Base-by-base conservation (phyloP, 208 protist species). In the Trypanosomatidae sp. region DNA sequence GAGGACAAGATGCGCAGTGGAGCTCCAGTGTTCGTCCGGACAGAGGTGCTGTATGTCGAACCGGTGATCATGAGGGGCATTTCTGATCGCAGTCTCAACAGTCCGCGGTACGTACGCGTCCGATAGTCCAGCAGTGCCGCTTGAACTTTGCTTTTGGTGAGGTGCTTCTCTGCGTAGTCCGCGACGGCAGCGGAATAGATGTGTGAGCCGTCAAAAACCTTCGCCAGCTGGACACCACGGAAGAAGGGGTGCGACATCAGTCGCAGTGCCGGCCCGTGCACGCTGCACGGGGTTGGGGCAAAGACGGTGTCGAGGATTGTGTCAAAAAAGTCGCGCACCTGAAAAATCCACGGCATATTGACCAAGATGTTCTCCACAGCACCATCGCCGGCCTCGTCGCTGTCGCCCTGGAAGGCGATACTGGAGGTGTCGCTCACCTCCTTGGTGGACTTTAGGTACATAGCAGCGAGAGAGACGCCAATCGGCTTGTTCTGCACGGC, bases 211-310 rank as follows among this genome's bases (percentile, higher is more conserved):
- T 96, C 88, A 69, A 96, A 96, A 36, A 94, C 76, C 59, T 81
- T 33, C 9, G 55, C 74, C 50, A 91, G 66, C 49, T 82, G 76
- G 36, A 93, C 44, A 12, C 47, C 68, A 44, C 46, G 44, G 65
- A 96, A 88, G 73, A 96, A 94, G 17, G 91, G 89, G 66, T 95
- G 88, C 1, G 83, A 85, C 8, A 91, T 47, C 30, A 94, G 74
- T 39, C 76, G 69, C 53, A 84, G 58, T 22, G 82, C 55, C 2
- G 86, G 76, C 22, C 65, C 71, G 71, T 90, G 85, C 9, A 93
- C 72, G 25, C 71, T 70, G 77, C 88, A 90, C 28, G n/a, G 22
- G 44, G 25, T 71, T n/a, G 44, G 46, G n/a, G 67, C 64, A 69
- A 88, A 82, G 44, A 85, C 83, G 19, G 81, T 71, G 65, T 91